Evolutionary conservation across 2,329 filamentous ascomycete species (phyloP), one percentile per base, ranked within the genome.

Genomic region (Leptographium galeiforme): DNA sequence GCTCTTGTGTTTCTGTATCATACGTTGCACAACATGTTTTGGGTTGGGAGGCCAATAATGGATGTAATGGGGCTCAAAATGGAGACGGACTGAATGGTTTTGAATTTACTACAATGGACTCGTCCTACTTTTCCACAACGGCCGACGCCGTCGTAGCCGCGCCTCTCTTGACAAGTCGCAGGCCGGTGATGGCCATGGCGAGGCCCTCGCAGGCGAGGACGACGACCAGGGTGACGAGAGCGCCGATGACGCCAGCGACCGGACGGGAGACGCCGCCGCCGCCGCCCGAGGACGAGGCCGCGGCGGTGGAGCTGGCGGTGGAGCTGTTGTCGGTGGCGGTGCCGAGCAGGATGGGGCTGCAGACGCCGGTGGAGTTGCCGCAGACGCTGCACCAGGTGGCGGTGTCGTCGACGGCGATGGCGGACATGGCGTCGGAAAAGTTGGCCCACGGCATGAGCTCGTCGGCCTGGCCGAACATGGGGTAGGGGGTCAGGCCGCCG

Each of bases 171-270:
- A 72, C 71, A 19, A 77, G 59, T 30, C 71, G 70, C 56, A 77
- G 59, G 12, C 74, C 73, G 7, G 66, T 69, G 7, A 72, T 14
- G 16, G 68, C 60, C 61, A 75, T 64, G 45, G 74, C 62, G 14
- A 73, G 62, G 11, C 64, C 70, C 63, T 75, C 68, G 19, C 73
- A 40, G 14, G 67, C 70, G 43, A 77, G 65, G 16, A 79, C 68
- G 12, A 77, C 72, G 11, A 70, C 69, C 6, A 80, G 66, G 0
- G 77, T 77, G 40, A 86, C 72, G 58, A 89, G 67, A 45, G 89
- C 87, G 46, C 87, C 83, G 50, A 94, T 89, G 6, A 91, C 87
- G 51, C 89, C 88, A 0, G 87, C 88, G n/a, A 90, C 81, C 7
- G 79, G 75, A 40, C 74, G 79, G 50, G 83, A 85, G 33, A 94